Evolutionary conservation across 257 asterid genomes (phyloP), one percentile per base, ranked within the genome.

Genomic region (Scutellaria barbata): DNA sequence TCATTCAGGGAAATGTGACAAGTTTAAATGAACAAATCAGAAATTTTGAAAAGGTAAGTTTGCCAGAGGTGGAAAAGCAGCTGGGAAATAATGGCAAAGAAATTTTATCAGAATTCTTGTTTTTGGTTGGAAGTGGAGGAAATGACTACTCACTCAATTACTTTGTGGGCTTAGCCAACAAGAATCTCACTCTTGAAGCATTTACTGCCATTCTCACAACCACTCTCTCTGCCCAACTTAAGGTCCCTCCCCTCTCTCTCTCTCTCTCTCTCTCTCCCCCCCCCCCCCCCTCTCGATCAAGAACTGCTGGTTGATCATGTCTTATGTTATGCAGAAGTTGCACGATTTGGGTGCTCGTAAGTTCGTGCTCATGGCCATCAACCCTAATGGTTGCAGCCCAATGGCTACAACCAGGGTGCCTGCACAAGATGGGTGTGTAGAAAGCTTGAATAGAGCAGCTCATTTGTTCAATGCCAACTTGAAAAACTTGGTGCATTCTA

Each of bases 371-470:
- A 71, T 86, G 77, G 83, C 88, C 12, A 55, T 89, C 16, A 72
- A 87, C 63, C 97, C 97, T 0, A 92, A 83, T 30, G 97, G 97
- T 9, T 91, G 97, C 76, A 81, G 82, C 39, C 96, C 96, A 30
- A 45, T 77, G 77, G 83, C 89, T 5, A 82, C 30, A 14, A 47
- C 84, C 7, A 17, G 78, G 61, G 11, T n/a, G 22, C 87, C 89
- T 2, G 40, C 56, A 20, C 64, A 2, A 12, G 43, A 54, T 0
- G 80, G 83, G 13, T 91, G 95, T 72, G 73, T 85, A 1, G 52
- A 79, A 41, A 20, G 9, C 9, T 11, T 84, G 18, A 89, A 91
- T 50, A 55, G 60, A 63, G 90, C 93, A 33, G 59, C 76, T 69
- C 71, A 47, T 1, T 75, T 86, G 77, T 89, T 86, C 80, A 92